Evolutionary conservation across 1,139 yeast species (phyloP), one percentile per base, ranked within the genome.

Genomic region (Lizanozyma gosingica): DNA sequence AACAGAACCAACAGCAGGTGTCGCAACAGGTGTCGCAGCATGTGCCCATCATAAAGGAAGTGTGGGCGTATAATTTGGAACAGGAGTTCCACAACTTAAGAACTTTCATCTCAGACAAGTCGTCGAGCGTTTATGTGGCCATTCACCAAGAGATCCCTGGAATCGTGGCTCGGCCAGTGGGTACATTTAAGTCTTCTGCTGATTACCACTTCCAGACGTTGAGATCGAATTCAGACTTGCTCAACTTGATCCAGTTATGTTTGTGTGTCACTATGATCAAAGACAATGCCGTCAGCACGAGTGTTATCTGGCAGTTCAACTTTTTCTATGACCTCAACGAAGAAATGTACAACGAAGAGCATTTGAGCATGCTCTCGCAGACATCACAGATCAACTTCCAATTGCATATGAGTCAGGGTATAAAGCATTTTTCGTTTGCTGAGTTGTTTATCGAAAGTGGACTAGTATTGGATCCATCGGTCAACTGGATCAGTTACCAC

Each of bases 121-220:
- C 82, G 53, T 78, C 83, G 41, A 52, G 56, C 33, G 55, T 68
- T 18, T 76, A 76, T 53, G 76, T 88, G 16, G 80, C 95, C 2
- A 81, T 81, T 40, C 83, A 90, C 52, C 90, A 94, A 44, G 97
- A 92, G 59, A 88, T 92, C 56, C 97, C 97, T 0, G 98, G 98
- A 0, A 86, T 94, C 32, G 85, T 92, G 18, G 96, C 96, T 1
- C 76, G 98, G 50, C 98, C 98, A 11, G 86, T 92, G 46, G 98
- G 98, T n/a, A 79, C 88, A 9, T 92, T 92, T 63, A 80, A 87
- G 53, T 80, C 94, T 8, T 84, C 94, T 14, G 76, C 86, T 22
- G 98, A 92, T 59, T 92, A 88, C 60, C 97, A 92, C 60, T 92
- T 92, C 58, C 98, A 92, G 61, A 92, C 97, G 0, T 74, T 92